phyloP scores from a whole-genome alignment of 495 filamentous ascomycete species.

The Massariosphaeria phaeospora region DNA sequence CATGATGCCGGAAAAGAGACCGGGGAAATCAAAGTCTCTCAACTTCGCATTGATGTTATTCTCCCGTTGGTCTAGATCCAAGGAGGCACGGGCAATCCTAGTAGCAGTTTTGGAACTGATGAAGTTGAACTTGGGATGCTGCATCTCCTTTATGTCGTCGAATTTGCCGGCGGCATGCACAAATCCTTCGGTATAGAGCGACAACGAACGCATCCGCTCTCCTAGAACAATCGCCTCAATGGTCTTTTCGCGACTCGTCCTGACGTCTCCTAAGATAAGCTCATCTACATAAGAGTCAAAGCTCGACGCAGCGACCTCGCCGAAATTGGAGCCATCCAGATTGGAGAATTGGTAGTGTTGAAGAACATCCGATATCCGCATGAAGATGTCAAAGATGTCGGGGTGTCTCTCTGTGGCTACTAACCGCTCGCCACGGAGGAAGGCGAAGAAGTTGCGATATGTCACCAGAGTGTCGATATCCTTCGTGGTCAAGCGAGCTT shows the following conservation, averaged over 20 bases:
- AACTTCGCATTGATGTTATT: conserved; percentile 63
- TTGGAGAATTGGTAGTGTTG: conserved; percentile 74
- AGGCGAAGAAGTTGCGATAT: conserved; percentile 86
- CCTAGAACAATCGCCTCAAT: conserved; percentile 83
- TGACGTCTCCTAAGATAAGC: conserved; percentile 70
- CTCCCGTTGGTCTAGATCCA: conserved; percentile 69
- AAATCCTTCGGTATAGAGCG: conserved; percentile 86
- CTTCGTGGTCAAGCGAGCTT: conserved; percentile 43
- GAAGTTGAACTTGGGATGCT: conserved; percentile 61
- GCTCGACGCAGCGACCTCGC: conserved; percentile 68
- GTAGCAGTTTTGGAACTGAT: conserved; percentile 69
- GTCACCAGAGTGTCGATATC: conserved; percentile 67
- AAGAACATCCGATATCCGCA: conserved; percentile 64
- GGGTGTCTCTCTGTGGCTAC: conserved; percentile 67
- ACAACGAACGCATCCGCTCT: conserved; percentile 74
- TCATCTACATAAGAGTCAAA: conserved; percentile 75
- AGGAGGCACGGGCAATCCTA: conserved; percentile 71
- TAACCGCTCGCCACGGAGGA: conserved; percentile 73
- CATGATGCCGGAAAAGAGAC: conserved; percentile 81
- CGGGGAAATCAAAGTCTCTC: conserved; percentile 83
- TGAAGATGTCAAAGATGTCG: conserved; percentile 67
- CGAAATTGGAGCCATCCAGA: conserved; percentile 73
- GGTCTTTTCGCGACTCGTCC: conserved; percentile 80
- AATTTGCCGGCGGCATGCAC: conserved; percentile 90
- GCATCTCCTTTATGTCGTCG: conserved; percentile 62